These are phyloP conservation scores for Acacia acuminata DNA, from an alignment of 306 rosid species.

Conservation along the genomic window DNA sequence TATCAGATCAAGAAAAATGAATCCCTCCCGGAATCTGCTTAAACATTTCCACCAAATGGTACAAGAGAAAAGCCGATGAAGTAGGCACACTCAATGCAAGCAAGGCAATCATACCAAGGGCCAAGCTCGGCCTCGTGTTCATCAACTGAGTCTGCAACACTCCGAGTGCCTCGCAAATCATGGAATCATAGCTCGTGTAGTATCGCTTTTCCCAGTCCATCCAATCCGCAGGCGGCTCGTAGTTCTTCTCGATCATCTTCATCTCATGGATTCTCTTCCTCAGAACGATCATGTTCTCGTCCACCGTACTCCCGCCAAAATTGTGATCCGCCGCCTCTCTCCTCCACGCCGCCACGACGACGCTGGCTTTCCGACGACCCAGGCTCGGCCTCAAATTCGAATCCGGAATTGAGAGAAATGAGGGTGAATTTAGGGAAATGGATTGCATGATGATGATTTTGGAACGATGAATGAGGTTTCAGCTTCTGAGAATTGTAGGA, in stretches of 20 bases:
- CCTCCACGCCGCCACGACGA: constrained; percentile 1
- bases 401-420: not conserved
- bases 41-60: not conserved
- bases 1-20: not conserved
- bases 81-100: not conserved
- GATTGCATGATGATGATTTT: constrained; percentile 1
- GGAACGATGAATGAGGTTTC: not conserved
- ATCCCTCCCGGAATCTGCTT: not conserved
- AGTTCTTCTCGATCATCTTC: constrained; percentile 72
- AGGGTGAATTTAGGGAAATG: not conserved
- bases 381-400: not conserved
- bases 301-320: constrained; percentile 44
- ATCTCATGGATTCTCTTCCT: constrained; percentile 70
- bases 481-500: not conserved
- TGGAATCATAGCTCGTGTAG: constrained; percentile 34
- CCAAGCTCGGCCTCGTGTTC: constrained; percentile 16
- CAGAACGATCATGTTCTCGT: constrained; percentile 65
- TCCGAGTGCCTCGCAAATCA: not conserved
- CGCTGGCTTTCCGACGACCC: not conserved
- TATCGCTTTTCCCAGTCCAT: constrained; percentile 69
- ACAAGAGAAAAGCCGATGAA: not conserved
- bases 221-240: constrained; percentile 70
- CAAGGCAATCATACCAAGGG: not conserved
- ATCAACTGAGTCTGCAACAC: not conserved
- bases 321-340: constrained; percentile 19